Evolutionary conservation across 1,139 yeast species (phyloP).

Genomic region (Lodderomyces metapsilosis): DNA sequence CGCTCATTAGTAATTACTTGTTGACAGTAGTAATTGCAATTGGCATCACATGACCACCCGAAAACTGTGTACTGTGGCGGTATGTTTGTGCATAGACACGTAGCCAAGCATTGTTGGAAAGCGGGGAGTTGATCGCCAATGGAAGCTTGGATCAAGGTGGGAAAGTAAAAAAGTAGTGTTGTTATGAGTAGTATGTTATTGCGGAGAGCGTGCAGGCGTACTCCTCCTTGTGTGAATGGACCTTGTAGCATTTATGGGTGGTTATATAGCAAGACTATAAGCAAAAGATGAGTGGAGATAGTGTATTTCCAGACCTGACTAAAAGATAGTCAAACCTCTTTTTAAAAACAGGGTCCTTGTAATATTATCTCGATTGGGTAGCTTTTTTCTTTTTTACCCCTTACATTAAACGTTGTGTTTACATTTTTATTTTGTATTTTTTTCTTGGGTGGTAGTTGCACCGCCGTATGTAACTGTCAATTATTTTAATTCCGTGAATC

Average conservation of each 20-base stretch:
- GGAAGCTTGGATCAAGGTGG: slow-evolving; percentile 15
- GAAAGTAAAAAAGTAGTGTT: background rate
- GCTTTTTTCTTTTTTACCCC: too few relatives aligned
- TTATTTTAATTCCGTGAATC: too few relatives aligned
- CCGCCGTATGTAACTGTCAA: too few relatives aligned
- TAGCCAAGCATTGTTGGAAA: slow-evolving; percentile 22
- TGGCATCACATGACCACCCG: slow-evolving; percentile 38
- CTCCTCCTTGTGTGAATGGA: background rate
- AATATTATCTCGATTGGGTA: too few relatives aligned
- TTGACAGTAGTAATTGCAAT: slow-evolving; percentile 45
- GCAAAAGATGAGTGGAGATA: too few relatives aligned
- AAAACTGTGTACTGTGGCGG: slow-evolving; percentile 9
- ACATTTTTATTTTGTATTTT: background rate
- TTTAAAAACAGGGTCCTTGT: too few relatives aligned
- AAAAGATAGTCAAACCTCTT: too few relatives aligned
- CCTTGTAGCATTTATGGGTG: too few relatives aligned
- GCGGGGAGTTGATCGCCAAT: slow-evolving; percentile 32
- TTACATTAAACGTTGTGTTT: too few relatives aligned
- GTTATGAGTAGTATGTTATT: background rate
- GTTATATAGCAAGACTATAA: too few relatives aligned
- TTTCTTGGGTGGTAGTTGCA: background rate
- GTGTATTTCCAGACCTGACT: too few relatives aligned
- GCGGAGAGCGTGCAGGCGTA: background rate
- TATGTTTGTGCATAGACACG: slow-evolving; percentile 15
- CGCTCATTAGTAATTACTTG: slow-evolving; percentile 33